A percentile compares a stretch with the other conserved stretches of the same genome.
These are phyloP conservation scores for Pyrus hybrid DNA, from an alignment of 331 rosid genomes.

Conservation along the genomic window DNA sequence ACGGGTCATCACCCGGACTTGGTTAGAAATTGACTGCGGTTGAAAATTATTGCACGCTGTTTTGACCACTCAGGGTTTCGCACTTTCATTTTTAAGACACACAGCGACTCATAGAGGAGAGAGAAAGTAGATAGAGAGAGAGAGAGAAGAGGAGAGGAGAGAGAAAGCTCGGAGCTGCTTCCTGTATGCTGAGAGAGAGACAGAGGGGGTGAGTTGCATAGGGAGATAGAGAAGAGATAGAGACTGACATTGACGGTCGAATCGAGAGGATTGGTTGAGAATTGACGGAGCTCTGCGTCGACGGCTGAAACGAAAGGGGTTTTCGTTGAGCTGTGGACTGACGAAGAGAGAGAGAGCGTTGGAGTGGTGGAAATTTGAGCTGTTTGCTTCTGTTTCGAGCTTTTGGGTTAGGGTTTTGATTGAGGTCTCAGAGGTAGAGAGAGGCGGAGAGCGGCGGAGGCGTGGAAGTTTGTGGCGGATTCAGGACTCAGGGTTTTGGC, in stretches of 20 bases:
- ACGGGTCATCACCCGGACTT: slow-evolving; percentile 15
- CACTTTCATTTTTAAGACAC: slow-evolving; percentile 24
- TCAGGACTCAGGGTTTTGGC: neutral
- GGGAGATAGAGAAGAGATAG: neutral
- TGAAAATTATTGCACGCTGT: slow-evolving; percentile 43
- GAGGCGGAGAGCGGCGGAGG: neutral
- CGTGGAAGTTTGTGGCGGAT: neutral
- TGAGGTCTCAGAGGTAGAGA: slow-evolving; percentile 1
- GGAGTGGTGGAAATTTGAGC: neutral
- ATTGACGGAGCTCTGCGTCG: neutral
- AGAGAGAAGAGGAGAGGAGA: neutral
- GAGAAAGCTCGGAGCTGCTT: slow-evolving; percentile 13
- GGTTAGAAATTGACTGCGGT: slow-evolving; percentile 63
- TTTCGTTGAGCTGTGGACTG: neutral
- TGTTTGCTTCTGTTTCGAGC: neutral
- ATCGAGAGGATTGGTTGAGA: neutral
- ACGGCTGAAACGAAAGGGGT: neutral
- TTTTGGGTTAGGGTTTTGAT: neutral
- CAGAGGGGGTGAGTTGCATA: slow-evolving; percentile 7
- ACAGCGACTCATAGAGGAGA: neutral
- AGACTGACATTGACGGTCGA: slow-evolving; percentile 1
- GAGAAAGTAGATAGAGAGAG: neutral
- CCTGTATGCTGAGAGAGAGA: neutral
- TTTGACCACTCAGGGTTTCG: slow-evolving; percentile 55
- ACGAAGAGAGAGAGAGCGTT: neutral